These are phyloP conservation scores for Amanita molliuscula DNA, from an alignment of 768 basidiomycete genomes.

Conservation along the genomic window DNA sequence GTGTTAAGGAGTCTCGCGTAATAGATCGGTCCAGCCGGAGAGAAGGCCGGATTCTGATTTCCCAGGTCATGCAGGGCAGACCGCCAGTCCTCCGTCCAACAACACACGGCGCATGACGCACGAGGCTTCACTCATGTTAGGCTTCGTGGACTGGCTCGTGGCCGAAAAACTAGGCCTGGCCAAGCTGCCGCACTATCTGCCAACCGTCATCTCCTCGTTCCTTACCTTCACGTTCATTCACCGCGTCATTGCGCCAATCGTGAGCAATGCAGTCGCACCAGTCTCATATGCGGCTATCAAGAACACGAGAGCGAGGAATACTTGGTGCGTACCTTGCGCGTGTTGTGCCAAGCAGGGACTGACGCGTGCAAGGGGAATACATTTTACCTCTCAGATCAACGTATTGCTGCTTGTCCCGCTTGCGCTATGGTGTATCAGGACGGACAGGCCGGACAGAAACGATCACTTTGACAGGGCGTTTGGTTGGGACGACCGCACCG, in stretches of 20 bases:
- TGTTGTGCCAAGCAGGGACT: neutral
- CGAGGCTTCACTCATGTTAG: neutral
- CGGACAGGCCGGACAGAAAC: conserved; percentile 30
- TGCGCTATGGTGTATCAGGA: conserved; percentile 39
- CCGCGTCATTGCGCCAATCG: conserved; percentile 42
- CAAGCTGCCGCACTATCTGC: conserved; percentile 44
- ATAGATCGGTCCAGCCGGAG: neutral
- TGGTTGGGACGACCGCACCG: conserved; percentile 57
- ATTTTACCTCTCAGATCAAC: conserved; percentile 65
- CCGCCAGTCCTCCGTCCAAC: neutral
- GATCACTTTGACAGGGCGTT: conserved; percentile 50
- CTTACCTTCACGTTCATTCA: conserved; percentile 50
- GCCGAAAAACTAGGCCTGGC: conserved; percentile 34
- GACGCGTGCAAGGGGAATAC: conserved; percentile 50
- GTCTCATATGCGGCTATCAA: conserved; percentile 32
- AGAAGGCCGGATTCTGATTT: neutral
- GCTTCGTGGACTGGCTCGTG: neutral
- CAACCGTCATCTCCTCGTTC: conserved; percentile 43
- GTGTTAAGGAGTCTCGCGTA: conserved; percentile 1
- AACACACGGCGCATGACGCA: neutral
- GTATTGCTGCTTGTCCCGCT: conserved; percentile 58
- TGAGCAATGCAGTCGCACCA: conserved; percentile 38
- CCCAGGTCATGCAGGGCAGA: neutral
- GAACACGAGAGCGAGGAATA: conserved; percentile 37
- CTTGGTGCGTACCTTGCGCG: conserved; percentile 36